Conservation (phyloP, 2,329 filamentous ascomycete genomes). For the Plectosphaerella cucumerina region DNA sequence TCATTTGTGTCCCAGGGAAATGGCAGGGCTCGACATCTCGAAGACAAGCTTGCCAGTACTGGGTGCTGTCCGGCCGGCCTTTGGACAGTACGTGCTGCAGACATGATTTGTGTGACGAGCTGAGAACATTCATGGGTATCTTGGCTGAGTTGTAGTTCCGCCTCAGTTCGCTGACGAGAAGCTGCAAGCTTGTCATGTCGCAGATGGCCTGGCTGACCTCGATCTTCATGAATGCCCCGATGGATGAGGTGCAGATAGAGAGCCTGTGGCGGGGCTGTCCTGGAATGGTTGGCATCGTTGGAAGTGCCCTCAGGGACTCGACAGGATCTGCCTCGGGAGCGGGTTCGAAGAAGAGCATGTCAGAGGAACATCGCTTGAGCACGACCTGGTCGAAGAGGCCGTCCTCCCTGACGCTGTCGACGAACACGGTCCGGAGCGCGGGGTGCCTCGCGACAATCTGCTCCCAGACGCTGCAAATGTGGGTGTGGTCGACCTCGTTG, state of each 20-base stretch:
- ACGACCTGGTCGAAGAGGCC: slow-evolving; percentile 48
- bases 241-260: slow-evolving; percentile 41
- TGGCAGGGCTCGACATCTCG: slow-evolving; percentile 33
- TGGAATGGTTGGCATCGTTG: slow-evolving; percentile 30
- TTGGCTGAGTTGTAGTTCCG: slow-evolving; percentile 36
- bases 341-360: slow-evolving; percentile 50
- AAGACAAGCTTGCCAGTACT: slow-evolving; percentile 42
- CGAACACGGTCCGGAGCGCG: slow-evolving; percentile 46
- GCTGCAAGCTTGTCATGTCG: slow-evolving; percentile 38
- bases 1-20: slow-evolving; percentile 31
- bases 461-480: slow-evolving; percentile 47
- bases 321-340: slow-evolving; percentile 31
- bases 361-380: slow-evolving; percentile 40
- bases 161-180: slow-evolving; percentile 42
- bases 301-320: slow-evolving; percentile 34
- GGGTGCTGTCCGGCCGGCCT: slow-evolving; percentile 29
- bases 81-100: slow-evolving; percentile 28
- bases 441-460: slow-evolving; percentile 40
- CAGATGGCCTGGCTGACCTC: slow-evolving; percentile 48
- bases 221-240: slow-evolving; percentile 42
- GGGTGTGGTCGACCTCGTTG: slow-evolving; percentile 33
- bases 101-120: slow-evolving; percentile 33
- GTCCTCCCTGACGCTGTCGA: slow-evolving; percentile 42
- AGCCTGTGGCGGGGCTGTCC: slow-evolving; percentile 44
- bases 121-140: slow-evolving; percentile 24